These are phyloP conservation scores for Coemansia sp. DNA, from an alignment of 192 early-diverging fungal species.

Conservation along the genomic window DNA sequence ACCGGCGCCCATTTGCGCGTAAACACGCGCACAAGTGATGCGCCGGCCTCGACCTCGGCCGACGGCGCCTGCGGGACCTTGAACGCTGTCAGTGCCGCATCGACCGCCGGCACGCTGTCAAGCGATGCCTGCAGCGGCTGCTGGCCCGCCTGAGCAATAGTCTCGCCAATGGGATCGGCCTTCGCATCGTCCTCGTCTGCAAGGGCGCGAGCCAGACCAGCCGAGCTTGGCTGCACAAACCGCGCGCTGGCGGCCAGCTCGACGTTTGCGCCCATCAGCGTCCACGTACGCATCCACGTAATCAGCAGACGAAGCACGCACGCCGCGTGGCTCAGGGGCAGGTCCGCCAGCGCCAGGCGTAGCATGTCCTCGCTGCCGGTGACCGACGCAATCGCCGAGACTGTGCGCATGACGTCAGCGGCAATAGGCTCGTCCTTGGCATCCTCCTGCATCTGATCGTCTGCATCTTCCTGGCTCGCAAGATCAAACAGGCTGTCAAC, in stretches of 20 bases:
- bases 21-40: constrained; percentile 26
- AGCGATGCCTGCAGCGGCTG: neutral
- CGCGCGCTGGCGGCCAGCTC: constrained; percentile 45
- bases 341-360: constrained; percentile 34
- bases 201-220: neutral
- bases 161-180: constrained; percentile 4
- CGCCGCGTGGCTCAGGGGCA: constrained; percentile 31
- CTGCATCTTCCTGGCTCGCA: neutral
- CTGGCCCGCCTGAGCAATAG: constrained; percentile 10
- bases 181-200: neutral
- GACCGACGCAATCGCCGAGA: constrained; percentile 26
- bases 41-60: neutral
- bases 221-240: constrained; percentile 9
- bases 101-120: constrained; percentile 30
- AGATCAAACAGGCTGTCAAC: constrained; percentile 32
- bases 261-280: constrained; percentile 33
- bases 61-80: constrained; percentile 8
- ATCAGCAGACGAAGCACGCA: constrained; percentile 43
- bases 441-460: neutral
- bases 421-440: neutral
- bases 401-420: constrained; percentile 26
- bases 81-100: constrained; percentile 34
- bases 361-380: constrained; percentile 30
- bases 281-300: constrained; percentile 38
- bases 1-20: constrained; percentile 45